These are phyloP conservation scores for Didymella lethalis DNA, from an alignment of 2,329 filamentous ascomycete genomes.

Conservation along the genomic window DNA sequence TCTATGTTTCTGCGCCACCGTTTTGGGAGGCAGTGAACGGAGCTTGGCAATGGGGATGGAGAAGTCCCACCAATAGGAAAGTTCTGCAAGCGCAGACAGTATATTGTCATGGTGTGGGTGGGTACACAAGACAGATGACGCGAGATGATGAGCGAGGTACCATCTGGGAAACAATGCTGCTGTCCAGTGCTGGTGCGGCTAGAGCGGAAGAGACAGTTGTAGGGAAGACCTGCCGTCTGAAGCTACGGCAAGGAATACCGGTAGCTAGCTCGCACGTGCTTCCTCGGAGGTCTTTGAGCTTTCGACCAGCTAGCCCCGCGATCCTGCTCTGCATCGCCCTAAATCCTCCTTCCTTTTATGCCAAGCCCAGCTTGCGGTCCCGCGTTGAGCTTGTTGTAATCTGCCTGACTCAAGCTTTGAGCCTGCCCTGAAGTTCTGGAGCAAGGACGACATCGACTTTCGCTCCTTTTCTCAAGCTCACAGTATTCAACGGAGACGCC, in stretches of 20 bases:
- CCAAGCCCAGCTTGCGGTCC: slow-evolving; percentile 2
- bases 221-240: background rate
- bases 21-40: slow-evolving; percentile 26
- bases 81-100: slow-evolving; percentile 12
- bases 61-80: slow-evolving; percentile 38
- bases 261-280: slow-evolving; percentile 8
- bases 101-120: slow-evolving; percentile 6
- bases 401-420: no score
- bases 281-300: background rate
- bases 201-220: background rate
- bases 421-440: background rate
- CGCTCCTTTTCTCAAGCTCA: background rate
- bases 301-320: background rate
- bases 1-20: slow-evolving; percentile 26
- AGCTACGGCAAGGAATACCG: slow-evolving; percentile 4
- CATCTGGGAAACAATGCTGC: background rate
- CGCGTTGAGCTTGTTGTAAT: slow-evolving; percentile 1
- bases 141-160: background rate
- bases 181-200: background rate
- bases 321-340: slow-evolving; percentile 7
- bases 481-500: background rate
- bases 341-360: background rate
- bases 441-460: background rate
- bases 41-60: slow-evolving; percentile 27
- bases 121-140: background rate